phyloP scores from a whole-genome alignment of 768 basidiomycete genomes.

The Gloeostereum incarnatum region DNA sequence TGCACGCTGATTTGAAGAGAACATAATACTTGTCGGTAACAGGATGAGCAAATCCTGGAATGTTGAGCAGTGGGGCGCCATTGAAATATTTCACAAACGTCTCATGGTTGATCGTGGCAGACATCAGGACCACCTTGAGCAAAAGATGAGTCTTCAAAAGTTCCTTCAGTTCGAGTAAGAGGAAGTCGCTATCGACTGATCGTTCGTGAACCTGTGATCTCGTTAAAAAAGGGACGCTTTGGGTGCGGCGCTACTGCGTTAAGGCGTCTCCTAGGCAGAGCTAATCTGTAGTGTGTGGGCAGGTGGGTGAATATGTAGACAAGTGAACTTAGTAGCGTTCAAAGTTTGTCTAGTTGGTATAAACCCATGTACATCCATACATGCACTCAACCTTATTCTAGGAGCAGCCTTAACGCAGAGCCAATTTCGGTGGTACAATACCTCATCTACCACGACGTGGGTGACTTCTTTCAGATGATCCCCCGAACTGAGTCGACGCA shows the following conservation, averaged over 20 bases:
- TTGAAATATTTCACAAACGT: constrained; percentile 79
- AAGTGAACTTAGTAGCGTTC: too few species aligned
- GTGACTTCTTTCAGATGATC: constrained; percentile 64
- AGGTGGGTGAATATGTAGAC: too few species aligned
- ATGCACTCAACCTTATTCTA: too few species aligned
- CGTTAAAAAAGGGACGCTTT: background rate
- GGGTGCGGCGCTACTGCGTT: background rate
- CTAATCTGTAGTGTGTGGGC: too few species aligned
- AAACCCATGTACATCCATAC: too few species aligned
- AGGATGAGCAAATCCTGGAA: constrained; percentile 77
- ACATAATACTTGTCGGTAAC: constrained; percentile 54
- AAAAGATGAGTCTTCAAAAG: constrained; percentile 51
- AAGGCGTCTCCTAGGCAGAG: background rate
- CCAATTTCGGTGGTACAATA: too few species aligned
- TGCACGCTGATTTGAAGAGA: background rate
- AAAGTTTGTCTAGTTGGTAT: too few species aligned
- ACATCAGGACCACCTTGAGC: constrained; percentile 85
- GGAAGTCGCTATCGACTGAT: constrained; percentile 83
- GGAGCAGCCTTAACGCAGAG: too few species aligned
- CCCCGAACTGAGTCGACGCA: constrained; percentile 67
- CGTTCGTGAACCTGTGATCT: constrained; percentile 83
- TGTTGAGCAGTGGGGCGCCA: constrained; percentile 70
- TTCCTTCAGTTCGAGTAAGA: constrained; percentile 78
- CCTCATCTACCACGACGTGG: constrained; percentile 90
- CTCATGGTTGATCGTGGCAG: constrained; percentile 89